Conservation (phyloP, 345 rosid genomes). For the Nasturtium officinale region DNA sequence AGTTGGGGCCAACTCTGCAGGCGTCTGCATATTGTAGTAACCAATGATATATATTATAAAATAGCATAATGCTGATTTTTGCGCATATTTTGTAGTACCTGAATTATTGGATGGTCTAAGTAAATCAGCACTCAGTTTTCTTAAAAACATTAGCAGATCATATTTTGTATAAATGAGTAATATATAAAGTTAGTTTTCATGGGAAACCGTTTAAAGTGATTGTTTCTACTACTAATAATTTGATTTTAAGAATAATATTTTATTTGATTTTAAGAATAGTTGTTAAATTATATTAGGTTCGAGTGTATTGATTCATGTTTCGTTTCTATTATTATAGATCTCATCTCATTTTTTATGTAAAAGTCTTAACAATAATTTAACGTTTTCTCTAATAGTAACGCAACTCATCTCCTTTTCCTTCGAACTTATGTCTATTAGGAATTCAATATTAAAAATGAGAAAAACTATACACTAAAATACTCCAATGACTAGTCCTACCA, state of each 20-base stretch:
- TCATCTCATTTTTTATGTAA: not conserved
- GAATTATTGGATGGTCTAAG: constrained; percentile 40
- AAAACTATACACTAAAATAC: not conserved
- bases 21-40: constrained; percentile 12
- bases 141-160: constrained; percentile 8
- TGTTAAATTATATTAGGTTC: not conserved
- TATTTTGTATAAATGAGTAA: constrained; percentile 15
- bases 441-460: not conserved
- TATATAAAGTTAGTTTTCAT: constrained; percentile 16
- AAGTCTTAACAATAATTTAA: not conserved
- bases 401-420: not conserved
- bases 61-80: constrained; percentile 3
- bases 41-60: constrained; percentile 21
- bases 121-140: constrained; percentile 30
- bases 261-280: not conserved
- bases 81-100: constrained; percentile 21
- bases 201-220: not conserved
- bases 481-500: no score
- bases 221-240: not conserved
- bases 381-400: not conserved
- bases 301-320: not conserved
- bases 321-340: not conserved
- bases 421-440: not conserved
- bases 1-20: constrained; percentile 38
- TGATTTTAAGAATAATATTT: not conserved